Evolutionary conservation across 2,329 filamentous ascomycete species (phyloP).

Genomic region (Chaetomiaceae sp.): DNA sequence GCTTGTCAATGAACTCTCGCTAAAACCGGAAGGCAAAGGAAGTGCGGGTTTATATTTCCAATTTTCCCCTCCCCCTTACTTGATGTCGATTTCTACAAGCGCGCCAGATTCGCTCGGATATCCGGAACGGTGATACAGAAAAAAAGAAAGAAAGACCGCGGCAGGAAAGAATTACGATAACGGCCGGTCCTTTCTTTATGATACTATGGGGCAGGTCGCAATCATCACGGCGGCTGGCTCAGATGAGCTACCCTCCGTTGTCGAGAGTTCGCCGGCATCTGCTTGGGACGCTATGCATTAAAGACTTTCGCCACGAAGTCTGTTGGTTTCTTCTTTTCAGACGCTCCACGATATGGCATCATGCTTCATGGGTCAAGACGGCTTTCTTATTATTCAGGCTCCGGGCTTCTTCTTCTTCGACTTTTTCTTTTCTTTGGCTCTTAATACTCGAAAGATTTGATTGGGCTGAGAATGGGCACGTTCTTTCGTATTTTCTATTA

Average conservation of each 20-base stretch:
- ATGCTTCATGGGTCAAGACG: not conserved
- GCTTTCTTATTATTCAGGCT: constrained; percentile 7
- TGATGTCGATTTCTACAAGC: constrained; percentile 14
- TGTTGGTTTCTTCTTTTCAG: constrained; percentile 24
- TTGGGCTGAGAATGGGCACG: constrained; percentile 3
- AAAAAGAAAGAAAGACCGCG: constrained; percentile 14
- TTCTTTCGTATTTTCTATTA: not conserved
- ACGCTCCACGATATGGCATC: not conserved
- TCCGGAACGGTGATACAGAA: constrained; percentile 22
- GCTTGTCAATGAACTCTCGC: constrained; percentile 65
- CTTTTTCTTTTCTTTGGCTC: constrained; percentile 11
- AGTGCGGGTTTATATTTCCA: too few relatives aligned
- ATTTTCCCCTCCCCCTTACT: not conserved
- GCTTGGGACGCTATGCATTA: not conserved
- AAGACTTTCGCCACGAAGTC: not conserved
- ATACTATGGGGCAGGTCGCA: constrained; percentile 26
- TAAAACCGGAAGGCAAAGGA: constrained; percentile 30
- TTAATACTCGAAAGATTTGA: constrained; percentile 9
- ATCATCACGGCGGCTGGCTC: constrained; percentile 12
- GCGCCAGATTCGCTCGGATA: constrained; percentile 18
- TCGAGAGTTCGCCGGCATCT: constrained; percentile 13
- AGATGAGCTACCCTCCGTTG: not conserved
- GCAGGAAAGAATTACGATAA: constrained; percentile 23
- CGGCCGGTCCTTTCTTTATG: constrained; percentile 23
- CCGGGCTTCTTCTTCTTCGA: constrained; percentile 14